Conservation (phyloP, 83 land plant genomes). For the Thuja plicata region DNA sequence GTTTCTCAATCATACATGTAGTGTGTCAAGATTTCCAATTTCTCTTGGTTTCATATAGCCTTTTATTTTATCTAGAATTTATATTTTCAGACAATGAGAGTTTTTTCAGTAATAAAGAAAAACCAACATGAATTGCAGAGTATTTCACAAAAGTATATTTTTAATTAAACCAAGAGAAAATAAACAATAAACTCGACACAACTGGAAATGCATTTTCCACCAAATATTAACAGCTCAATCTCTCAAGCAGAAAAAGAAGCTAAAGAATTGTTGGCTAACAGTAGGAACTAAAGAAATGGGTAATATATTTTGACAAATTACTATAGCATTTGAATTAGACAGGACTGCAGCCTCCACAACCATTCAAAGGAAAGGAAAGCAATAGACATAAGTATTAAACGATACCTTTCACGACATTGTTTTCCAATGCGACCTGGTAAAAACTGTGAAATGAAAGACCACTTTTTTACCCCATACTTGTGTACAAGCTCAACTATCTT, state of each 20-base stretch:
- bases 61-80: background rate
- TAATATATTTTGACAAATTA: background rate
- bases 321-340: background rate
- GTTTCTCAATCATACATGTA: background rate
- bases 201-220: background rate
- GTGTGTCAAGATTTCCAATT: background rate
- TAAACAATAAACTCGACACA: background rate
- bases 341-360: background rate
- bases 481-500: conserved; percentile 64
- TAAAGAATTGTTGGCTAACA: background rate
- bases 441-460: conserved; percentile 81
- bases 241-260: background rate
- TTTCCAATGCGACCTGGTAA: conserved; percentile 89
- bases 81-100: background rate
- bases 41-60: background rate
- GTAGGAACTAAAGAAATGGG: background rate
- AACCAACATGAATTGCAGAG: background rate
- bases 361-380: background rate
- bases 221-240: background rate
- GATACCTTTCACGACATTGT: conserved; percentile 83
- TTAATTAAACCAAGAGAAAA: background rate
- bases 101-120: background rate
- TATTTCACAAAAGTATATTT: background rate
- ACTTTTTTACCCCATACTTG: conserved; percentile 74
- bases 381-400: background rate